These are phyloP conservation scores for Nothopassalora personata DNA, from an alignment of 2,329 filamentous ascomycete species.

Conservation along the genomic window DNA sequence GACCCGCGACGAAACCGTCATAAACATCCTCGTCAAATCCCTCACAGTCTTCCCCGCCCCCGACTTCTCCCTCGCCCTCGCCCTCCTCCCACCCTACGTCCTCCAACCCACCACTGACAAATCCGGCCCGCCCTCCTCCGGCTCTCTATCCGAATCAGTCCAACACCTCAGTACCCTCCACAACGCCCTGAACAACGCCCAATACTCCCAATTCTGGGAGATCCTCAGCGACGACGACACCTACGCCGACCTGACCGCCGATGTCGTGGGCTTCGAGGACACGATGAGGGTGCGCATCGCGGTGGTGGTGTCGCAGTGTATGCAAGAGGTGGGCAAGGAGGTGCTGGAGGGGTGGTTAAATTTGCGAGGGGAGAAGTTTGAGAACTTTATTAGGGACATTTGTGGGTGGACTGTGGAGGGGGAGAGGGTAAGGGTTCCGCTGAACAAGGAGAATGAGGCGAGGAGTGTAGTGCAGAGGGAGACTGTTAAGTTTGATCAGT, in stretches of 20 bases:
- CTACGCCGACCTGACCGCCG: conserved; percentile 90
- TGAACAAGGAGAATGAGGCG: conserved; percentile 96
- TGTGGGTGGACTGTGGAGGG: conserved; percentile 80
- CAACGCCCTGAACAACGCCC: conserved; percentile 79
- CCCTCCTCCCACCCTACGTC: conserved; percentile 83
- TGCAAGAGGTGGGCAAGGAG: conserved; percentile 59
- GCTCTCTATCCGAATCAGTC: conserved; percentile 78
- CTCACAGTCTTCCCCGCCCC: conserved; percentile 95
- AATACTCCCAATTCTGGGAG: conserved; percentile 90
- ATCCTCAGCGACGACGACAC: conserved; percentile 90
- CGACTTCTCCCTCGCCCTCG: conserved; percentile 89
- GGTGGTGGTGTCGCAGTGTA: conserved; percentile 78
- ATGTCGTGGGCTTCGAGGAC: conserved; percentile 93
- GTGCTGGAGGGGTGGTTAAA: conserved; percentile 49
- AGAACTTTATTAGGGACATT: conserved; percentile 46
- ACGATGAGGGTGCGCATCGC: conserved; percentile 86
- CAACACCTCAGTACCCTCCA: conserved; percentile 80
- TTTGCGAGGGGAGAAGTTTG: conserved; percentile 42
- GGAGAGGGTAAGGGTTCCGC: conserved; percentile 65
- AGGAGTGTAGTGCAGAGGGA: conserved; percentile 93
- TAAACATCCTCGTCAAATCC: conserved; percentile 97
- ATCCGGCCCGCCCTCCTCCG: conserved; percentile 47
- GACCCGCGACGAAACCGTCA: conserved; percentile 92
- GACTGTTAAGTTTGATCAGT: conserved; percentile 87
- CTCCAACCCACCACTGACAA: conserved; percentile 54